Evolutionary conservation across 176 grass and related monocot species (phyloP).

Genomic region (Saccharum officinarum): DNA sequence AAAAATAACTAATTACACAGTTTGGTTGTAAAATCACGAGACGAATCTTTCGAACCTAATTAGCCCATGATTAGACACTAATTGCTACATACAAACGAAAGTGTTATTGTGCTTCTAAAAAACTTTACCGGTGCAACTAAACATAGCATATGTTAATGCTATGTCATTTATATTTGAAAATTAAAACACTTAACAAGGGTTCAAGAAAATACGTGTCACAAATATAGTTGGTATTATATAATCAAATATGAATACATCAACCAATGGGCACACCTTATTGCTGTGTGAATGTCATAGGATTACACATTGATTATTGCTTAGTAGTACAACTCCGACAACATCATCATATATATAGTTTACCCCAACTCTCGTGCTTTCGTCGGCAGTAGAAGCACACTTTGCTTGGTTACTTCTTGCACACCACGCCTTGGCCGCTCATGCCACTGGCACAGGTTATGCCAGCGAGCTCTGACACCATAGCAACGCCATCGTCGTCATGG

Average conservation of each 20-base stretch:
- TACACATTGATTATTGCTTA: neutral
- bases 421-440: constrained; percentile 9
- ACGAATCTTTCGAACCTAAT: too few species aligned
- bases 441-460: neutral
- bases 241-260: neutral
- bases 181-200: neutral
- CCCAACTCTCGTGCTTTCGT: neutral
- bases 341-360: neutral
- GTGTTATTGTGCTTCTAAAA: too few species aligned
- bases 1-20: too few species aligned
- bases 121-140: too few species aligned
- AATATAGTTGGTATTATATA: neutral
- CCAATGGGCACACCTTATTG: neutral
- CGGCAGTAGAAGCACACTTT: neutral
- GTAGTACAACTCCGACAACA: neutral
- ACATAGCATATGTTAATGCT: too few species aligned
- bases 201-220: neutral
- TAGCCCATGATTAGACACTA: too few species aligned
- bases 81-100: too few species aligned
- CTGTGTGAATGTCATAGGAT: neutral
- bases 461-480: constrained; percentile 6
- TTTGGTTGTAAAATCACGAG: too few species aligned
- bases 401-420: constrained; percentile 26
- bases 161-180: neutral
- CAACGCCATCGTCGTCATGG: neutral